Base-by-base conservation (phyloP, 306 rosid species). In the Cicer cuneatum region DNA sequence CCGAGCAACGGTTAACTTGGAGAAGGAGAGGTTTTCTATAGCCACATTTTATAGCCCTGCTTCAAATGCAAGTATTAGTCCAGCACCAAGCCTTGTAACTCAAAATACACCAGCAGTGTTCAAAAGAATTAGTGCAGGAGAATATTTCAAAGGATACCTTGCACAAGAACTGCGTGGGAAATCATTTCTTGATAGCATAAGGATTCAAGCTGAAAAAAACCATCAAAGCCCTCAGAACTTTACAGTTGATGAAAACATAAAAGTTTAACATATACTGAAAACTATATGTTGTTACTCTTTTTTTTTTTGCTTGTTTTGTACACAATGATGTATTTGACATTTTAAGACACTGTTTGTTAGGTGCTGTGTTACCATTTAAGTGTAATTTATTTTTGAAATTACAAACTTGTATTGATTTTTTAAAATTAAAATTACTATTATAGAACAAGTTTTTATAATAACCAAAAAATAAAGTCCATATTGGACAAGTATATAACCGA, bases 11-110 rank as follows among this genome's bases (percentile, higher is more conserved):
- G 86, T 89, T 21, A 87, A 85, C 80, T 6, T 40, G 1, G 68
- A 52, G n/a, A 81, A 79, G 21, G 92, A 87, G 47, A 87, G 96
- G 61, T 48, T 90, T 14, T 86, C 90, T 0, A 47, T 87, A 11
- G 90, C 85, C 51, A 76, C 89, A 43, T 87, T 85, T 57, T 82
- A 66, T 75, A 69, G 3, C 48, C 87, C 88, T 37, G 80, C 43
- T 0, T 5, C 69, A 16, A 81, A 74, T n/a, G 80, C 68, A 24
- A 69, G 71, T 7, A 0, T 87, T 13, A 88, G 84, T 62, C 91
- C 91, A 4, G 83, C 86, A n/a, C 83, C 84, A 37, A 85, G 87
- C 71, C 84, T 87, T 63, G 14, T 85, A 0, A 81, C 81, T 42
- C 69, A 76, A 2, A 12, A 85, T 16, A 77, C 47, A 46, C 91